phyloP scores from a whole-genome alignment of 352 stramenopile species.

The Globisporangium okanoganense region DNA sequence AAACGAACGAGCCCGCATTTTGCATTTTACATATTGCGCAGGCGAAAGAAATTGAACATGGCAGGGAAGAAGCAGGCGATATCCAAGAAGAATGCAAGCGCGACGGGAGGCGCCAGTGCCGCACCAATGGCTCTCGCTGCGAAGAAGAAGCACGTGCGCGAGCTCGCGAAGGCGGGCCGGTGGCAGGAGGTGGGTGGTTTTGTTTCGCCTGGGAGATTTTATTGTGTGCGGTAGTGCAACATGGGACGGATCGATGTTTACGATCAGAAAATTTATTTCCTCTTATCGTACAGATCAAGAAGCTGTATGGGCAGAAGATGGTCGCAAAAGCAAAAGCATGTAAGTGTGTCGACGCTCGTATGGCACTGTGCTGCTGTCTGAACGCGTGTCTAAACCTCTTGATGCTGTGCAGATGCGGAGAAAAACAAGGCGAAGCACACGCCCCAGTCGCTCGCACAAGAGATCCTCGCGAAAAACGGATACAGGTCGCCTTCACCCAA shows the following conservation, averaged over 20 bases:
- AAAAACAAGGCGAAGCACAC: constrained; percentile 50
- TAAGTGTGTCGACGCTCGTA: constrained; percentile 17
- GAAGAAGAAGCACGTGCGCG: constrained; percentile 79
- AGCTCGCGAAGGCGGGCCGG: constrained; percentile 42
- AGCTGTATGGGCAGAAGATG: constrained; percentile 68
- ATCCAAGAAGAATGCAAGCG: constrained; percentile 10
- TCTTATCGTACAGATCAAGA: constrained; percentile 40
- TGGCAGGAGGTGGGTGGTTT: constrained; percentile 45
- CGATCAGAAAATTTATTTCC: not conserved
- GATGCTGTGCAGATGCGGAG: constrained; percentile 34
- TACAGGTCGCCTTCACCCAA: constrained; percentile 21
- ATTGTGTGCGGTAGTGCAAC: not conserved
- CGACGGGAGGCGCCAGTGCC: not conserved
- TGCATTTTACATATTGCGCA: not conserved
- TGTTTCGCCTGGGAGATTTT: not conserved
- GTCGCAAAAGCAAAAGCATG: constrained; percentile 60
- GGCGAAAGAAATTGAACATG: constrained; percentile 8
- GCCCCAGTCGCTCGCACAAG: constrained; percentile 52
- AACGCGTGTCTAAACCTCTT: not conserved
- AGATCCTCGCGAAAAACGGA: constrained; percentile 64
- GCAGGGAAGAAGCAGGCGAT: constrained; percentile 22
- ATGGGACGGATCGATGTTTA: not conserved
- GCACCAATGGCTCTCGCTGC: constrained; percentile 25
- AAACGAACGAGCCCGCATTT: not conserved
- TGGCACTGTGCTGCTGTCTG: not conserved